Evolutionary conservation across 164 flowering plant genomes (phyloP), one percentile per base, ranked within the genome.

Genomic region (Buxus sempervirens): DNA sequence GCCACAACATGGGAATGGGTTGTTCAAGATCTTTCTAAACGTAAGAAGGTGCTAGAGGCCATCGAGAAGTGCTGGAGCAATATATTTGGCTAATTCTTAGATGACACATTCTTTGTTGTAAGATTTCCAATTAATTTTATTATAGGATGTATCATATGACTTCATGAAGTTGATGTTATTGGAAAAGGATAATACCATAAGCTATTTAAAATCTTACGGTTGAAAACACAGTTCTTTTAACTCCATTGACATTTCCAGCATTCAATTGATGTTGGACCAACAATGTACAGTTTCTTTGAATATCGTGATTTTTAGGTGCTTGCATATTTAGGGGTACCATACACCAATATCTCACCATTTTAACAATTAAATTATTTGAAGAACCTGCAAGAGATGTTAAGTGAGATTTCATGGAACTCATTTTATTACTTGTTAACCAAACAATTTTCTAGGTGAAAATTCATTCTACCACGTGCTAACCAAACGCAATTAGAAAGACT

Each of bases 1-100:
- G 72, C 87, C 58, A 75, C 82, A 26, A 88, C 95, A 49, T 90
- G 91, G 93, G 86, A 79, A 68, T 72, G 55, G 66, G 79, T 86
- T 70, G 68, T 89, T 54, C 78, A 70, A 64, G 80, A 74, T 61
- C 76, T 90, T 62, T 85, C 91, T 76, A 85, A 81, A 75, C 82
- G 73, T 38, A 87, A 76, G 67, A 89, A 79, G 79, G 69, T 77
- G 64, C 69, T 49, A 71, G 77, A 73, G 64, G 79, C 85, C 67
- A 84, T 93, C 74, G 72, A 80, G 54, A 80, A 68, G 72, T 90
- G 89, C 67, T 76, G 93, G 89, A 75, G 42, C 51, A 67, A 75
- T 66, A 68, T 86, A 56, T 74, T 78, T 70, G 70, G 63, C 66
- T 81, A 75, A 80, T 58, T 58, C 38, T 38, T 42, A 57, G 59